Base-by-base conservation (phyloP, 2,329 filamentous ascomycete species). In the Dryadomyces sulphureus region DNA sequence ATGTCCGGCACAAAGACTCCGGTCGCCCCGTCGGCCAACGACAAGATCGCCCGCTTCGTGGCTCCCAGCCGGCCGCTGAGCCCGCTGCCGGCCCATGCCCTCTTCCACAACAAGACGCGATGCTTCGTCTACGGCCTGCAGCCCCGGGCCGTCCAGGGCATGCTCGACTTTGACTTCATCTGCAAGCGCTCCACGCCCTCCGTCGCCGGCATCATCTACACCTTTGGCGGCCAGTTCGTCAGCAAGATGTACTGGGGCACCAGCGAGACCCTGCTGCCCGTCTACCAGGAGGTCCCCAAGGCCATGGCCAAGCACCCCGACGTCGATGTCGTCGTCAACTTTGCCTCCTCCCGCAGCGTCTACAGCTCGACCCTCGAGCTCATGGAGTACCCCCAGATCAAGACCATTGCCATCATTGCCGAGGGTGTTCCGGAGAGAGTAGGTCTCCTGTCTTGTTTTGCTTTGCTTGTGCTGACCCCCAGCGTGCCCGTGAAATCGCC, bases 211-310 rank as follows among this genome's bases (percentile, higher is more conserved):
- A 96, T 98, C 70, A 96, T 98, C 77, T 98, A 98, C 77, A 95
- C 92, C 59, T 98, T 98, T 63, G 92, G 92, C 65, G 92, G 92
- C 57, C 92, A 98, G 72, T 98, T 98, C 80, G 92, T 98, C 65
- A 95, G 88, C 81, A 98, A 98, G 82, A 96, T 98, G 92, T 98
- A 98, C 84, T 98, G 92, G 92, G 92, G 92, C 62, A 98, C 92
- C 62, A 95, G 88, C 72, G 92, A 98, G 77, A 98, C 92, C 53
- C 81, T 98, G 55, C 79, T 98, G 58, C 92, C 92, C 53, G 92
- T 98, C 65, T 98, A 98, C 79, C 90, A 98, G 73, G 78, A 86
- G 61, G 84, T 89, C 43, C 73, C 79, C 57, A 94, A 95, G 76
- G 92, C 92, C 58, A 81, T 95, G 63, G 78, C 79, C 67, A 98